Conservation (phyloP, 2,329 filamentous ascomycete genomes). For the Colletotrichum eremochloae region DNA sequence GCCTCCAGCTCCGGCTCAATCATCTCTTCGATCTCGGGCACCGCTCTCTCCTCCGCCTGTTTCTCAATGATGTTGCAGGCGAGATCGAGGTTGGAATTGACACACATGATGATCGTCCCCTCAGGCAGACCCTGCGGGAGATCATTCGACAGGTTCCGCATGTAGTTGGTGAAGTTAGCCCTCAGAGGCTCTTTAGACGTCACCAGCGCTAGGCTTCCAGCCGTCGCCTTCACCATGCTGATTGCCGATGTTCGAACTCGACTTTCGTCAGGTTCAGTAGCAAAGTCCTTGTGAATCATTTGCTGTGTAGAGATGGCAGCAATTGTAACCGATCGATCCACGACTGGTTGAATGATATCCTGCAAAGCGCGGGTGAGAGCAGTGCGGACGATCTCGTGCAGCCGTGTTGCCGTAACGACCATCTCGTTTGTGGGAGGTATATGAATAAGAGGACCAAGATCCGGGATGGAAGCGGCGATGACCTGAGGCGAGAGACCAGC, state of each 20-base stretch:
- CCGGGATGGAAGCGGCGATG: constrained; percentile 85
- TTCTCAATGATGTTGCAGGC: constrained; percentile 96
- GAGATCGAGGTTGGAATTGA: constrained; percentile 95
- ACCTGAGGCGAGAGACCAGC: constrained; percentile 82
- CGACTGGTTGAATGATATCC: constrained; percentile 97
- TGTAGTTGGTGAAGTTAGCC: constrained; percentile 97
- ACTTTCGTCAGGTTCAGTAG: constrained; percentile 90
- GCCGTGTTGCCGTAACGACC: constrained; percentile 77
- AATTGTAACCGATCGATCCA: constrained; percentile 97
- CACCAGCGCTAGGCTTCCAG: constrained; percentile 94
- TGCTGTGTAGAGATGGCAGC: constrained; percentile 96
- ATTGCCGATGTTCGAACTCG: constrained; percentile 88
- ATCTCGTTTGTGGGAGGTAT: constrained; percentile 87
- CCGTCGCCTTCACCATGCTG: constrained; percentile 94
- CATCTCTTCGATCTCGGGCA: constrained; percentile 95
- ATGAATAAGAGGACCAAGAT: constrained; percentile 82
- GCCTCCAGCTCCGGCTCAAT: constrained; percentile 85
- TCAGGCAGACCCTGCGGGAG: constrained; percentile 89
- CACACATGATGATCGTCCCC: constrained; percentile 97
- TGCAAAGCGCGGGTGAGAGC: constrained; percentile 91
- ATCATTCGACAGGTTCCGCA: constrained; percentile 77
- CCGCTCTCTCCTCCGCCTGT: constrained; percentile 91
- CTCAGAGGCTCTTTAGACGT: constrained; percentile 97
- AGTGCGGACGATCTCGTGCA: constrained; percentile 83
- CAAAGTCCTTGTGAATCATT: constrained; percentile 96